Conservation (phyloP, 2,329 filamentous ascomycete species). For the Talaromyces amestolkiae region DNA sequence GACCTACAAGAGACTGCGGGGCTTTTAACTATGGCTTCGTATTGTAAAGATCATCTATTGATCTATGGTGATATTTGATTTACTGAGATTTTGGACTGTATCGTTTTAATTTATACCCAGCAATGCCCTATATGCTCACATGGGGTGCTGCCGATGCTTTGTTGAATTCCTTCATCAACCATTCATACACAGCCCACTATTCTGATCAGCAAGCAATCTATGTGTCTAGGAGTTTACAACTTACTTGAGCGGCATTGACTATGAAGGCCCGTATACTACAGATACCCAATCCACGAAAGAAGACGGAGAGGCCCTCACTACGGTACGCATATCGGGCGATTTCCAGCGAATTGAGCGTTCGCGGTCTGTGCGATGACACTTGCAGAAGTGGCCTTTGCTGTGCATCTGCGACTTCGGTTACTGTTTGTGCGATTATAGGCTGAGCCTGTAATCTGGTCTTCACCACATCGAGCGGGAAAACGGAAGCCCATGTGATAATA, state of each 20-base stretch:
- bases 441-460: slow-evolving; percentile 91
- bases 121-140: slow-evolving; percentile 17
- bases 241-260: slow-evolving; percentile 78
- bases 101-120: neutral
- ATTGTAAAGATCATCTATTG: neutral
- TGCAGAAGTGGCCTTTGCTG: slow-evolving; percentile 24
- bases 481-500: slow-evolving; percentile 80
- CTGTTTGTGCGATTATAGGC: slow-evolving; percentile 29
- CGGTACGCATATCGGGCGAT: slow-evolving; percentile 66
- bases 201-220: slow-evolving; percentile 7
- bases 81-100: neutral
- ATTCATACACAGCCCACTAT: slow-evolving; percentile 86
- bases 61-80: neutral
- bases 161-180: slow-evolving; percentile 63
- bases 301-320: slow-evolving; percentile 59
- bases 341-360: slow-evolving; percentile 55
- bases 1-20: neutral
- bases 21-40: neutral
- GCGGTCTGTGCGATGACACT: slow-evolving; percentile 19
- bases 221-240: slow-evolving; percentile 20
- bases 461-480: slow-evolving; percentile 88
- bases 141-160: slow-evolving; percentile 18
- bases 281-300: slow-evolving; percentile 72
- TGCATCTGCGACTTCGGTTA: slow-evolving; percentile 25
- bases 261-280: slow-evolving; percentile 86